Evolutionary conservation across 352 stramenopile species (phyloP), one percentile per base, ranked within the genome.

Genomic region (Pythium guiyangense): DNA sequence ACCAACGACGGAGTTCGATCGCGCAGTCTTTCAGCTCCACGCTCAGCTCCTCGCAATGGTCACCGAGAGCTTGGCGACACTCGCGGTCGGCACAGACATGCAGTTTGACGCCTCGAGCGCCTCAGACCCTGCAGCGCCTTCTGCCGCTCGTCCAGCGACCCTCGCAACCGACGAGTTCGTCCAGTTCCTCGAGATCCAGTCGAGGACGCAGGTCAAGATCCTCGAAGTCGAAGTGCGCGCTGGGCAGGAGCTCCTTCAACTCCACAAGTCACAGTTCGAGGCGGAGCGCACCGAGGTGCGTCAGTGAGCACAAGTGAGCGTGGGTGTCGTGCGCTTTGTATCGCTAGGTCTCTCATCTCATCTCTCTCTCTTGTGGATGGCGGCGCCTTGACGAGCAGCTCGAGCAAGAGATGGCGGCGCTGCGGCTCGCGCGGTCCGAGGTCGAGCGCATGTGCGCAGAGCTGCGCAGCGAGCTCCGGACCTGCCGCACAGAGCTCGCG

Each of bases 151-250:
- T n/a, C n/a, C 29, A 17, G 8, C 40, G 12, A 14, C 44, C 10
- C 27, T 25, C 17, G 29, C 35, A 15, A 74, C 64, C 40, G 58
- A 67, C 3, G 66, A 78, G 37, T 76, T 78, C 55, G 57, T 81
- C 14, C 56, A 74, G 52, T 81, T 81, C 14, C 54, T 81, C 2
- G 69, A 81, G 64, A 62, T 60, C 12, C 71, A 76, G 31, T 47
- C 66, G 9, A 69, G 66, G 18, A 76, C 66, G 2, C 71, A 81
- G 57, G 60, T 77, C 17, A 79, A 72, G 57, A 74, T 89, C 34
- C 67, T 89, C 4, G 70, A 89, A 51, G 72, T 79, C 18, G 78
- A 89, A 56, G 54, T 89, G 3, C 71, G 73, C 9, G 78, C 78
- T 4, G 75, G 78, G 0, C 71, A 86, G 53, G 78, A 89, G 15